phyloP scores from a whole-genome alignment of 1,139 yeast species.

The Saccharomyces pastorianus region DNA sequence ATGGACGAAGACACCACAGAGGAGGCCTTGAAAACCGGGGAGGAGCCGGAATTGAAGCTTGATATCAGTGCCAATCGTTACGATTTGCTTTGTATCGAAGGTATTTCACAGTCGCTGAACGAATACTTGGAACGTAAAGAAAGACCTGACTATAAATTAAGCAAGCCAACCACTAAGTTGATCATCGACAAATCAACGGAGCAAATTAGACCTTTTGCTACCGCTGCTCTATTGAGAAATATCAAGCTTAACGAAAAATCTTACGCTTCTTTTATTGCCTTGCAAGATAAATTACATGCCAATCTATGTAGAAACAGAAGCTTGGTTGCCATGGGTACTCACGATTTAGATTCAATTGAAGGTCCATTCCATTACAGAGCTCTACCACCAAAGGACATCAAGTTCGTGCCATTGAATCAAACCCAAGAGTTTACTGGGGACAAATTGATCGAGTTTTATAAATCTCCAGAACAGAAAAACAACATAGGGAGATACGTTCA shows the following conservation, averaged over 20 bases:
- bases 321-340: constrained; percentile 97
- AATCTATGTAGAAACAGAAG: constrained; percentile 96
- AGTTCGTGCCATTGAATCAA: constrained; percentile 82
- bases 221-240: constrained; percentile 84
- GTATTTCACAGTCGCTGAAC: constrained; percentile 90
- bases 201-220: constrained; percentile 81
- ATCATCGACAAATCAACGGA: constrained; percentile 69
- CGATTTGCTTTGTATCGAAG: constrained; percentile 96
- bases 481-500: constrained; percentile 83
- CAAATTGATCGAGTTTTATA: constrained; percentile 78
- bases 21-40: constrained; percentile 64
- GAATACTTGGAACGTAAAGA: constrained; percentile 68
- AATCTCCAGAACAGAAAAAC: constrained; percentile 60
- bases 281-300: constrained; percentile 93
- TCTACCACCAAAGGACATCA: constrained; percentile 67
- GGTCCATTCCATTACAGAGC: constrained; percentile 91
- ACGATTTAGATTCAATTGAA: constrained; percentile 73
- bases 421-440: constrained; percentile 65
- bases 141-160: constrained; percentile 60
- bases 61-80: constrained; percentile 98
- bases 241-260: constrained; percentile 73
- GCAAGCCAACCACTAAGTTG: constrained; percentile 54
- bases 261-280: constrained; percentile 88
- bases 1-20: constrained; percentile 89
- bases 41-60: constrained; percentile 92